Conservation (phyloP, 495 filamentous ascomycete species). For the Penicillium silybi region DNA sequence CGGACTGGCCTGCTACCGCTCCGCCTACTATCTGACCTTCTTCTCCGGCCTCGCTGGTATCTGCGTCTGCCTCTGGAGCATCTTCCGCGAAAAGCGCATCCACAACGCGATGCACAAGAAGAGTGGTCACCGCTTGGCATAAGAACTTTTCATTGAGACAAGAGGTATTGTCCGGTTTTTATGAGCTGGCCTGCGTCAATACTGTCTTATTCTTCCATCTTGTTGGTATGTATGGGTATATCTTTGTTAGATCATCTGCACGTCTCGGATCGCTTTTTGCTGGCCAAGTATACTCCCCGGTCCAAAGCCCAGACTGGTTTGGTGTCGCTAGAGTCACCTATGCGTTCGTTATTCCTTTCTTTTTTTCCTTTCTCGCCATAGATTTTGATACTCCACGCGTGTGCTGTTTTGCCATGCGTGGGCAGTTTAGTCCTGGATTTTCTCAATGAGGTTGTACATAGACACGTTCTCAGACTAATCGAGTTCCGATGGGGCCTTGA, state of each 20-base stretch:
- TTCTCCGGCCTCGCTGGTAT: slow-evolving; percentile 68
- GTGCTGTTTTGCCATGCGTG: neutral
- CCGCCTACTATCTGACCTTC: slow-evolving; percentile 82
- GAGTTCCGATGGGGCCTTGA: neutral
- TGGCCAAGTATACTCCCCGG: neutral
- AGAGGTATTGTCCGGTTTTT: neutral
- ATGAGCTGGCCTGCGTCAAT: neutral
- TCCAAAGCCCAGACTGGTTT: neutral
- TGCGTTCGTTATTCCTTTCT: neutral
- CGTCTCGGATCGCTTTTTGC: neutral
- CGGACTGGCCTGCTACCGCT: slow-evolving; percentile 74
- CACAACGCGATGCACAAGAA: slow-evolving; percentile 28
- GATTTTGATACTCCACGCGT: slow-evolving; percentile 15
- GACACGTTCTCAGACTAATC: neutral
- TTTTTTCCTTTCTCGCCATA: slow-evolving; percentile 5
- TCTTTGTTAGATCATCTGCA: neutral
- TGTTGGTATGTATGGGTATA: neutral
- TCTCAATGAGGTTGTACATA: neutral
- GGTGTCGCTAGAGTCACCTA: slow-evolving; percentile 1
- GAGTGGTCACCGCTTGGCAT: slow-evolving; percentile 35
- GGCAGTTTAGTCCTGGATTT: neutral
- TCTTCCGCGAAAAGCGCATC: slow-evolving; percentile 58
- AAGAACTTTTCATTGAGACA: neutral
- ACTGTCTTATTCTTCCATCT: neutral
- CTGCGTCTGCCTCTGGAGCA: slow-evolving; percentile 67